Evolutionary conservation across 306 rosid species (phyloP).

Genomic region (Corylus americana): DNA sequence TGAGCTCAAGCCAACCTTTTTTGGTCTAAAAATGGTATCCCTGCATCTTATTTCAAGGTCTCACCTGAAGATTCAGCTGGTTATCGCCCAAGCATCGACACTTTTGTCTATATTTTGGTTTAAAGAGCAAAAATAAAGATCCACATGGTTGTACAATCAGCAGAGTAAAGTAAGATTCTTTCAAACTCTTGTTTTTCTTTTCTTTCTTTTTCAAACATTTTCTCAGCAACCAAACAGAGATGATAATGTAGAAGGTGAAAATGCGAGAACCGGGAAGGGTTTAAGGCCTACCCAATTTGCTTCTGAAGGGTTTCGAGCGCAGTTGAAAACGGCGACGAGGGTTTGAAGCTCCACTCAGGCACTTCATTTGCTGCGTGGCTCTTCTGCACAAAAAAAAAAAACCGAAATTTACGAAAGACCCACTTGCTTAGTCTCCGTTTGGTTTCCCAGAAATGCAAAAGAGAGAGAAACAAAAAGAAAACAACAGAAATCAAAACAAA

Average conservation of each 20-base stretch:
- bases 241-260: background rate
- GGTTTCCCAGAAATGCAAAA: background rate
- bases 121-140: background rate
- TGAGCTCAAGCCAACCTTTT: no score
- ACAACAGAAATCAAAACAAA: background rate
- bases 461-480: background rate
- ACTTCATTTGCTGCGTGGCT: slow-evolving; percentile 19
- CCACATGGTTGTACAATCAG: background rate
- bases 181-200: background rate
- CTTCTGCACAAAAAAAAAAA: slow-evolving; percentile 38
- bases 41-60: no score
- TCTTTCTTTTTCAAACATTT: background rate
- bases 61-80: no score
- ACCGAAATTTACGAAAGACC: background rate
- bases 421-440: background rate
- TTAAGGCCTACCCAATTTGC: slow-evolving; percentile 39
- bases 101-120: background rate
- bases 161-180: background rate
- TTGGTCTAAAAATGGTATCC: no score
- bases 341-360: background rate
- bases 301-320: slow-evolving; percentile 64
- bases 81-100: background rate
- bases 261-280: background rate
- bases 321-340: slow-evolving; percentile 46
- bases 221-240: background rate